Conservation (phyloP, 2,329 filamentous ascomycete genomes). For the Leptographium wingfieldii region DNA sequence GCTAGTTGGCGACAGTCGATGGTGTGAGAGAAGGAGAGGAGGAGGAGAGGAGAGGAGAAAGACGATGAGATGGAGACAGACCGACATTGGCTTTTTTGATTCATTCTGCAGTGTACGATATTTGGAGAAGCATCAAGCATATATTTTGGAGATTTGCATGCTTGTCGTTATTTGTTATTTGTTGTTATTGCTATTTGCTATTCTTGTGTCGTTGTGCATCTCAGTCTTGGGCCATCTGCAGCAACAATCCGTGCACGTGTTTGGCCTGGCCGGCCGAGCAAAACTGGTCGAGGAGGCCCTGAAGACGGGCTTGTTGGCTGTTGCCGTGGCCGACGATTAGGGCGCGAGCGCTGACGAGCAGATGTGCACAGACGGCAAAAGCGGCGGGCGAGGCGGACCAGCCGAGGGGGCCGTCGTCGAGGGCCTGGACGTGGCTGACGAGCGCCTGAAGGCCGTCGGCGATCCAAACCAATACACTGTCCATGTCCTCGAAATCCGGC, state of each 20-base stretch:
- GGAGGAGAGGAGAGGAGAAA: no score
- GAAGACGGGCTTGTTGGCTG: background rate
- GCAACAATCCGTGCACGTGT: constrained; percentile 10
- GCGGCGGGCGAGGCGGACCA: constrained; percentile 58
- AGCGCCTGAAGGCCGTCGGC: constrained; percentile 34
- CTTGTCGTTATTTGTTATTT: background rate
- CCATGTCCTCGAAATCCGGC: constrained; percentile 9
- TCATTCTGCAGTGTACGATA: background rate
- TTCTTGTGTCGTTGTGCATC: background rate
- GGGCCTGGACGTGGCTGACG: constrained; percentile 16
- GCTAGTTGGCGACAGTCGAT: constrained; percentile 7
- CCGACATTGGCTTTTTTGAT: no score
- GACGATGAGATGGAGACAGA: no score
- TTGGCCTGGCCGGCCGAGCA: background rate
- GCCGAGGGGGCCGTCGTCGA: constrained; percentile 53
- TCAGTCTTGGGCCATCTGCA: constrained; percentile 6
- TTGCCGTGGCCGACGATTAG: constrained; percentile 12
- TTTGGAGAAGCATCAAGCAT: background rate
- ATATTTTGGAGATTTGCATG: no score
- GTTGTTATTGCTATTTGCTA: background rate
- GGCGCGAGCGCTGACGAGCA: constrained; percentile 28
- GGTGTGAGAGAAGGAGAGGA: background rate
- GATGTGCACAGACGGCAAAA: constrained; percentile 45
- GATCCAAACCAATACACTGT: constrained; percentile 32
- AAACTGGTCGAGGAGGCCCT: constrained; percentile 5